These are phyloP conservation scores for Helotiales sp. DNA, from an alignment of 2,329 filamentous ascomycete genomes.

Conservation along the genomic window DNA sequence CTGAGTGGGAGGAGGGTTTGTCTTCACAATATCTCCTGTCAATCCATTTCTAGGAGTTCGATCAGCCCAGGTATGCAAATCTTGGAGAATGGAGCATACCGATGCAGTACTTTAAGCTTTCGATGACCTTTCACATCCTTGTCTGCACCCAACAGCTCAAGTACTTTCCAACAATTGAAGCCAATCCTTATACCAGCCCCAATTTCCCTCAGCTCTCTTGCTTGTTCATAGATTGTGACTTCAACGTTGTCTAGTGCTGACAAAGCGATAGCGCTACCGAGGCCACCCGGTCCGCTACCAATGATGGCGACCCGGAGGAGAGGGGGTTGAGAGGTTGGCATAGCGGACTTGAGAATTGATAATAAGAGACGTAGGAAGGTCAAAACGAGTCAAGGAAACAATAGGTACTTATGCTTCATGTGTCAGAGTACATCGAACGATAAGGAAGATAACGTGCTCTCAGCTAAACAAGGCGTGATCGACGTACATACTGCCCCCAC, in stretches of 20 bases:
- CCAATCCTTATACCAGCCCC: constrained; percentile 49
- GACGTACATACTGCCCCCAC: too few relatives aligned
- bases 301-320: constrained; percentile 12
- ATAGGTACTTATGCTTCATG: background rate
- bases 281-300: constrained; percentile 19
- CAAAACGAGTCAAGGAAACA: background rate
- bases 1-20: constrained; percentile 1
- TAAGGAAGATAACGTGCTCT: constrained; percentile 10
- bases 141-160: constrained; percentile 46
- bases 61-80: background rate
- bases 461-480: constrained; percentile 6
- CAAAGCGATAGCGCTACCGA: constrained; percentile 47
- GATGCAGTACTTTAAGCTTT: constrained; percentile 34
- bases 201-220: constrained; percentile 44
- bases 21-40: constrained; percentile 31
- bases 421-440: background rate
- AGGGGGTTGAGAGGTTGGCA: constrained; percentile 2
- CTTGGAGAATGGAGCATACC: constrained; percentile 21
- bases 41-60: constrained; percentile 33
- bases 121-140: constrained; percentile 39
- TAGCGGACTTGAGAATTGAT: background rate
- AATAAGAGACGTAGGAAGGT: background rate
- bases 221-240: constrained; percentile 46
- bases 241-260: constrained; percentile 42
- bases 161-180: constrained; percentile 47